Conservation (phyloP, 257 asterid species). For the Solanum dulcamara region DNA sequence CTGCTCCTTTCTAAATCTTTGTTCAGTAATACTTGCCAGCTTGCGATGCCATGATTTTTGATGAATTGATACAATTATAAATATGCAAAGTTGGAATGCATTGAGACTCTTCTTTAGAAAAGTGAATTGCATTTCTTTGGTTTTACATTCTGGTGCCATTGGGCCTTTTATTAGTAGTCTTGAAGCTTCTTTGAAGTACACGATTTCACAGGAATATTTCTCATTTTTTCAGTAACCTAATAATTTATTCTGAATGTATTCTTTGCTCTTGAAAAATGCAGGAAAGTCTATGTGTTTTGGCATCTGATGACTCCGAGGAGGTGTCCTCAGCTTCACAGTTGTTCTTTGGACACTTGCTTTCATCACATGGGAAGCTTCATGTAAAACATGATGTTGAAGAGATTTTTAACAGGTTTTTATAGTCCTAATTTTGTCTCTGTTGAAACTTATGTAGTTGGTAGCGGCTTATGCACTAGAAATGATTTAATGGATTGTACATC, state of each 20-base stretch:
- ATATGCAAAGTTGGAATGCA: background rate
- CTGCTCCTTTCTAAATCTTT: background rate
- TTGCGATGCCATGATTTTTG: background rate
- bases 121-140: background rate
- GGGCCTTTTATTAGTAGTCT: background rate
- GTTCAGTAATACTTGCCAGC: background rate
- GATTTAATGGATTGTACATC: background rate
- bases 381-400: conserved; percentile 40
- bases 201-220: background rate
- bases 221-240: background rate
- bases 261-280: conserved; percentile 18
- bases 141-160: background rate
- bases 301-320: conserved; percentile 71
- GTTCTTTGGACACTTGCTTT: conserved; percentile 32
- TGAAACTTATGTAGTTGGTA: background rate
- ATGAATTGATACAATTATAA: background rate
- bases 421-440: background rate
- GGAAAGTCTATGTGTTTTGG: conserved; percentile 73
- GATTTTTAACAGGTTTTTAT: conserved; percentile 55
- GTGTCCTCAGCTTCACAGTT: conserved; percentile 63
- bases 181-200: background rate
- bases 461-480: background rate
- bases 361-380: conserved; percentile 33
- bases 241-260: background rate
- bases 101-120: background rate